Conservation (phyloP, 345 rosid species). For the Euphorbia pulcherrima region DNA sequence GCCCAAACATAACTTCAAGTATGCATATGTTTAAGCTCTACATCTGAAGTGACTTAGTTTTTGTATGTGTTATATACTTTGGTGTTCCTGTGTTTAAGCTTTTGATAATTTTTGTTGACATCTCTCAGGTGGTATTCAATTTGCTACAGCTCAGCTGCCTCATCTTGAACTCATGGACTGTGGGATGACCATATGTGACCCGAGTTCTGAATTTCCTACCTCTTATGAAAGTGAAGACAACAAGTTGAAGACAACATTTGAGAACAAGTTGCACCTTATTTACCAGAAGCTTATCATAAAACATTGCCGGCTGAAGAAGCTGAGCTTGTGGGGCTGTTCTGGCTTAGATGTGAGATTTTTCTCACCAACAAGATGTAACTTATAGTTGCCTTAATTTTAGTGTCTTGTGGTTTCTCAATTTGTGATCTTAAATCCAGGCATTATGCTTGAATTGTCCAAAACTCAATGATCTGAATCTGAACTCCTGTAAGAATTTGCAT, state of each 20-base stretch:
- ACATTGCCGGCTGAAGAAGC: conserved; percentile 67
- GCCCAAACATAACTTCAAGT: conserved; percentile 98
- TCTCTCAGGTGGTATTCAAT: conserved; percentile 87
- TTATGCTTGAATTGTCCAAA: conserved; percentile 81
- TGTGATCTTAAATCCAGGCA: conserved; percentile 56
- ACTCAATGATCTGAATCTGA: conserved; percentile 80
- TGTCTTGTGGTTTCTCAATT: conserved; percentile 25
- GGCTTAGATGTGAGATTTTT: conserved; percentile 77
- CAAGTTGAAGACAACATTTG: conserved; percentile 43
- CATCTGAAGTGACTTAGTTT: background rate
- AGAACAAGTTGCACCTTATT: conserved; percentile 48
- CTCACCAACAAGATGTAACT: background rate
- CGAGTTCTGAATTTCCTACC: conserved; percentile 36
- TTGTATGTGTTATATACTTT: background rate
- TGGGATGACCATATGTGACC: conserved; percentile 87
- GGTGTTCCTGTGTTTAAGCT: background rate
- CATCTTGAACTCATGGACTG: conserved; percentile 96
- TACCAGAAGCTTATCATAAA: conserved; percentile 89
- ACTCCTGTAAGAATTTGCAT: conserved; percentile 68
- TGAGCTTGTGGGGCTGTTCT: conserved; percentile 98
- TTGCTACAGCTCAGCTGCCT: conserved; percentile 93
- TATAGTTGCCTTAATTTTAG: conserved; percentile 4
- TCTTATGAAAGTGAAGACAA: conserved; percentile 33
- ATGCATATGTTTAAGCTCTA: conserved; percentile 31
- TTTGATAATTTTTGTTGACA: conserved; percentile 7